phyloP scores from a whole-genome alignment of 768 basidiomycete genomes.

The Suillus spraguei region DNA sequence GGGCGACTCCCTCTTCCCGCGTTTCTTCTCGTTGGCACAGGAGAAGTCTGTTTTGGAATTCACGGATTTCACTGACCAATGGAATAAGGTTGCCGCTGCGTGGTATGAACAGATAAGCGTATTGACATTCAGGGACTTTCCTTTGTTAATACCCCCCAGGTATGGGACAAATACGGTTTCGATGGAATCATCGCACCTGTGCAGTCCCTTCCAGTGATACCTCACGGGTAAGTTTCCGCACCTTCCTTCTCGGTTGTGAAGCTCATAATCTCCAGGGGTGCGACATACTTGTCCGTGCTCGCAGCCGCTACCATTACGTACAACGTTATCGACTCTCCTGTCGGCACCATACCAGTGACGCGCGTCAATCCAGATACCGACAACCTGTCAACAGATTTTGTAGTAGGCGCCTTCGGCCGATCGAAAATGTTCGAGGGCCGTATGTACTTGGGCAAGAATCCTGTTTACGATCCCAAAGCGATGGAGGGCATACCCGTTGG shows the following conservation, averaged over 20 bases:
- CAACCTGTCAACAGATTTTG: conserved; percentile 62
- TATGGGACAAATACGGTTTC: conserved; percentile 69
- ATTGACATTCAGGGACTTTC: conserved; percentile 16
- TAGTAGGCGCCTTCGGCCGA: conserved; percentile 40
- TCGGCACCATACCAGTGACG: conserved; percentile 78
- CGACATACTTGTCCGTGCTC: conserved; percentile 51
- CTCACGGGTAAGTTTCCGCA: conserved; percentile 57
- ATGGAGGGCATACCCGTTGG: conserved; percentile 83
- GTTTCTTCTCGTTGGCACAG: conserved; percentile 40
- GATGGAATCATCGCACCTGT: conserved; percentile 80
- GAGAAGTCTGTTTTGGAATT: conserved; percentile 54
- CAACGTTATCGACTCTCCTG: conserved; percentile 76
- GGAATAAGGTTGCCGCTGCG: conserved; percentile 46
- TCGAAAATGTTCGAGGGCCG: conserved; percentile 61
- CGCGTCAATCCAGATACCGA: conserved; percentile 70
- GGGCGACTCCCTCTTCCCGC: conserved; percentile 51
- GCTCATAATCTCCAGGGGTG: conserved; percentile 41
- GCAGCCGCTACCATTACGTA: conserved; percentile 65
- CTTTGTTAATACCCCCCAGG: conserved; percentile 41
- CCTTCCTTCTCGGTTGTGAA: conserved; percentile 11
- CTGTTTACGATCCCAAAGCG: conserved; percentile 67
- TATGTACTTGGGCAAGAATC: conserved; percentile 54
- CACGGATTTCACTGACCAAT: conserved; percentile 42
- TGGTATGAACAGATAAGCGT: conserved; percentile 58
- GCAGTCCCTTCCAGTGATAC: conserved; percentile 71